Evolutionary conservation across 2,329 filamentous ascomycete species (phyloP).

Genomic region (Neocatenulostroma microsporum): DNA sequence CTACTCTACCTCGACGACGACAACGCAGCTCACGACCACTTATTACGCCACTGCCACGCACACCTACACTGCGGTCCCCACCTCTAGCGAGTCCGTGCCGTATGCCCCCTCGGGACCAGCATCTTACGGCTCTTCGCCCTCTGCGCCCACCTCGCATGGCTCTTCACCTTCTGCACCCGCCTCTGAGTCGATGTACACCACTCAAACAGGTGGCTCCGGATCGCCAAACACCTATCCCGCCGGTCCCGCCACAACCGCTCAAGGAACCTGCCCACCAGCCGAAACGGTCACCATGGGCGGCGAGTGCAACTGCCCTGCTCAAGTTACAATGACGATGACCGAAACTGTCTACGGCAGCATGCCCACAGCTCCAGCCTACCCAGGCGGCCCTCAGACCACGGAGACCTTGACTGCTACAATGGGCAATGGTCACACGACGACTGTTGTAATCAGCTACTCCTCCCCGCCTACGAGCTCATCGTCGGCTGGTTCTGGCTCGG

Average conservation of each 20-base stretch:
- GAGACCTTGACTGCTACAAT: constrained; percentile 3
- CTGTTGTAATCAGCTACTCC: not conserved
- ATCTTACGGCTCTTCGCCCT: not conserved
- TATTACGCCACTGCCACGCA: constrained; percentile 1
- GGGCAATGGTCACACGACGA: constrained; percentile 3
- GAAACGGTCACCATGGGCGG: not conserved
- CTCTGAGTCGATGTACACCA: not conserved
- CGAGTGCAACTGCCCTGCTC: not conserved
- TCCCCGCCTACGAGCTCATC: not conserved
- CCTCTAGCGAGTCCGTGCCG: not conserved
- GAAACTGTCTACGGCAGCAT: constrained; percentile 2
- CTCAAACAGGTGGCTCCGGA: not conserved
- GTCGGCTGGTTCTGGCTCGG: not conserved
- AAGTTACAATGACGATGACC: constrained; percentile 2
- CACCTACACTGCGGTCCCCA: not conserved
- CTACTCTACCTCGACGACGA: constrained; percentile 2
- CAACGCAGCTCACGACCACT: not conserved
- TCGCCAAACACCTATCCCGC: not conserved
- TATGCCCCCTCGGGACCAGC: no score
- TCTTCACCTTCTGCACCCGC: no score
- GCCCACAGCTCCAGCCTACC: not conserved
- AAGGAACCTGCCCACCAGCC: not conserved
- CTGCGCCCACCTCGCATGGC: no score
- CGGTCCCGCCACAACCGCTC: not conserved
- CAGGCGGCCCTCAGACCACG: not conserved